A percentile compares a stretch with the other conserved stretches of the same genome.
phyloP scores from a whole-genome alignment of 2,329 filamentous ascomycete species.

The Fusarium oligoseptatum region DNA sequence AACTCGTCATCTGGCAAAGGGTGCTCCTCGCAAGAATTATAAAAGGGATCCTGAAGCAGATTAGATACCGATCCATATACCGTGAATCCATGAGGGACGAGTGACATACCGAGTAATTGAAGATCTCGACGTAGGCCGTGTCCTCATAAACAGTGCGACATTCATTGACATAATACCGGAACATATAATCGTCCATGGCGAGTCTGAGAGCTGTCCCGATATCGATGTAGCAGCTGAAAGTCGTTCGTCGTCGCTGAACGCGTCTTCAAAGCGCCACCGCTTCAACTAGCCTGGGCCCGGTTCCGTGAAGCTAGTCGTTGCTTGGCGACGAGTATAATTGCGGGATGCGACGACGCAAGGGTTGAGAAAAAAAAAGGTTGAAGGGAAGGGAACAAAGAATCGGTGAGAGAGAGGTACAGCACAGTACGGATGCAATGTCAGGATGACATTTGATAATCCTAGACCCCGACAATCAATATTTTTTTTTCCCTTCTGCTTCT shows the following conservation, averaged over 20 bases:
- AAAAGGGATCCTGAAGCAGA: slow-evolving; percentile 59
- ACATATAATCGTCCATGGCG: slow-evolving; percentile 71
- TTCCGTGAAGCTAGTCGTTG: slow-evolving; percentile 27
- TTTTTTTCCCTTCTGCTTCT: background rate
- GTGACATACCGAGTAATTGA: slow-evolving; percentile 68
- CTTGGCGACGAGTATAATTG: slow-evolving; percentile 26
- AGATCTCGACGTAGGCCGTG: slow-evolving; percentile 69
- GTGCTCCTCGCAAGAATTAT: slow-evolving; percentile 66
- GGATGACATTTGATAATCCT: slow-evolving; percentile 23
- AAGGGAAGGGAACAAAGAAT: slow-evolving; percentile 9
- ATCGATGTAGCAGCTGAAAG: background rate
- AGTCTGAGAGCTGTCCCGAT: background rate
- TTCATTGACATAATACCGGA: slow-evolving; percentile 60
- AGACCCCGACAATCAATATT: slow-evolving; percentile 8
- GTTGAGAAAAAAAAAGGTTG: background rate
- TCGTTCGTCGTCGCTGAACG: slow-evolving; percentile 9
- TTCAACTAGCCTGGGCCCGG: slow-evolving; percentile 6
- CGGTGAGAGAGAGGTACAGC: slow-evolving; percentile 33
- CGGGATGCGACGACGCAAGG: slow-evolving; percentile 1
- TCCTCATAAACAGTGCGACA: slow-evolving; percentile 64
- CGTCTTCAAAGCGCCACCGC: slow-evolving; percentile 29
- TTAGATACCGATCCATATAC: background rate
- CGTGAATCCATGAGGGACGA: background rate
- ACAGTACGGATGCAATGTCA: slow-evolving; percentile 31
- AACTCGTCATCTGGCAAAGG: slow-evolving; percentile 67